A percentile compares a stretch with the other conserved stretches of the same genome.
phyloP scores from a whole-genome alignment of 345 rosid genomes.

The Anacardium occidentale region DNA sequence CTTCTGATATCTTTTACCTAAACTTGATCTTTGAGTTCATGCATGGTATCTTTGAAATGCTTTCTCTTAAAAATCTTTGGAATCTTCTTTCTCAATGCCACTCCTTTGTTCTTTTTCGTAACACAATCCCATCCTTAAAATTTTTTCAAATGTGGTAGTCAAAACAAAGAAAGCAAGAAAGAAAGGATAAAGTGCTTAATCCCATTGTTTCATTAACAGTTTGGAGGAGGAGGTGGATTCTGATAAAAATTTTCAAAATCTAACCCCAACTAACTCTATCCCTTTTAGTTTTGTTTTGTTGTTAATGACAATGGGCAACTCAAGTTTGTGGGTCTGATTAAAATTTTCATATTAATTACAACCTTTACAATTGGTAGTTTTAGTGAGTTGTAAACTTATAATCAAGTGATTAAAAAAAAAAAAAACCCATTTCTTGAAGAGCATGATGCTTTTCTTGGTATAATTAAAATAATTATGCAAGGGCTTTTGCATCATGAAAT shows the following conservation, averaged over 20 bases:
- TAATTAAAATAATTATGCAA: slow-evolving; percentile 16
- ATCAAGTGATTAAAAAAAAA: neutral
- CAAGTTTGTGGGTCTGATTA: too few relatives aligned
- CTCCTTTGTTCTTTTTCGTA: neutral
- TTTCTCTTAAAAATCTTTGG: neutral
- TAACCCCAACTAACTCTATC: too few relatives aligned
- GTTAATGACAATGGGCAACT: too few relatives aligned
- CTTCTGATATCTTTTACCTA: too few relatives aligned
- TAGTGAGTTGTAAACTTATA: slow-evolving; percentile 5
- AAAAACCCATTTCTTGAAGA: neutral
- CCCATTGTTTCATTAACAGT: neutral
- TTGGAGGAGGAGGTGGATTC: neutral
- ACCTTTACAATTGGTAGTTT: too few relatives aligned
- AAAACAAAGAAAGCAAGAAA: too few relatives aligned
- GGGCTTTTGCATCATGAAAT: neutral
- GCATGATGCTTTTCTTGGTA: neutral
- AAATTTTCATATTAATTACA: too few relatives aligned
- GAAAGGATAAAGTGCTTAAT: neutral
- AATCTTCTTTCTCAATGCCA: neutral
- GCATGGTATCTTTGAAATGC: neutral
- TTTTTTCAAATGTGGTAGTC: neutral
- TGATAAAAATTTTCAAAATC: too few relatives aligned
- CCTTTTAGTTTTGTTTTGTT: too few relatives aligned
- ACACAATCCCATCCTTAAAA: neutral
- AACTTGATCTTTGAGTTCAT: neutral